Evolutionary conservation across 1,284 basidiomycete species (phyloP), one percentile per base, ranked within the genome.

Genomic region (Tranzscheliella williamsii): DNA sequence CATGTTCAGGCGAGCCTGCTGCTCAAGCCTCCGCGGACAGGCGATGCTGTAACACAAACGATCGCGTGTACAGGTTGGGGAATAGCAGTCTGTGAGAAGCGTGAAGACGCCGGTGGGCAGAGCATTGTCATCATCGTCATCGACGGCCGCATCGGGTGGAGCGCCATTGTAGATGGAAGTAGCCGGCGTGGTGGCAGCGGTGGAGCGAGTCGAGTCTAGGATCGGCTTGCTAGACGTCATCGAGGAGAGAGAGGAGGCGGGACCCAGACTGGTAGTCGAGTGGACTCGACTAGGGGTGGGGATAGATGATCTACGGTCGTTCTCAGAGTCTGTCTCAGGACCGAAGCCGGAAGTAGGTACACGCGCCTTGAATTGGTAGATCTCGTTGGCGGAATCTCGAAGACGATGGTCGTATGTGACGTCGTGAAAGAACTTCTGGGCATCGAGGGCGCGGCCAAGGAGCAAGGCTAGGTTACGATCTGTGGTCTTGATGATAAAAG

Each of bases 381-480:
- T 81, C 79, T 98, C 95, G 57, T 85, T 83, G 2, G 86, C 82
- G 67, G 86, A 91, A 79, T 98, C 95, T 39, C 95, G 83, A 57
- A 99, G 78, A 12, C 94, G 86, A 78, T 98, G 95, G 74, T 97
- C 93, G 77, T 98, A 99, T 6, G 94, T 96, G 62, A 98, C 95
- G 73, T 97, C 95, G 78, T 99, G 95, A 78, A 98, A 98, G 81
- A 94, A 97, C 81, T 97, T 98, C 80, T 98, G 95, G 12, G 92
- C 89, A 75, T 98, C 95, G 46, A 99, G 82, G 5, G 94, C 92
- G 38, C 95, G 85, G 12, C 95, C 95, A 9, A 98, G 84, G 3
- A 99, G 82, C 35, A 98, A 80, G 4, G 95, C 95, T 18, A 99
- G 84, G 78, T 96, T 97, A 16, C 95, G 85, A 79, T 99, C 95